Evolutionary conservation across 2,329 filamentous ascomycete species (phyloP).

Genomic region (Nemania abortiva): DNA sequence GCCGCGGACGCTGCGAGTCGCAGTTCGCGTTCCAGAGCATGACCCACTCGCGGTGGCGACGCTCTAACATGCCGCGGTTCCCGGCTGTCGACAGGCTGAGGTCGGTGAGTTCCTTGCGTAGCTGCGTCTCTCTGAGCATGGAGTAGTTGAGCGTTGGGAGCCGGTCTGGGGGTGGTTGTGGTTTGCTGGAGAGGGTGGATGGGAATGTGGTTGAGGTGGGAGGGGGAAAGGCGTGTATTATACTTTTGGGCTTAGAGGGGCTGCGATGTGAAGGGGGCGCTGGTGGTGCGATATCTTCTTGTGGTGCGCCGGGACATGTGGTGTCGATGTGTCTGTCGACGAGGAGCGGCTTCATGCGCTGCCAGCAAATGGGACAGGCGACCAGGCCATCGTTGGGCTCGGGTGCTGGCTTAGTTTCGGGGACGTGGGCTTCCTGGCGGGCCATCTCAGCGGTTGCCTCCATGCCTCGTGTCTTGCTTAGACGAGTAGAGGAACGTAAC

Average conservation of each 20-base stretch:
- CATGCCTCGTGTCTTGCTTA: conserved; percentile 59
- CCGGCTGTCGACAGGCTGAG: conserved; percentile 82
- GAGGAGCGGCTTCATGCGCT: conserved; percentile 80
- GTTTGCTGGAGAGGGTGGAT: conserved; percentile 26
- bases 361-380: conserved; percentile 83
- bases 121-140: conserved; percentile 80
- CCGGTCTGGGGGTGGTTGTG: conserved; percentile 63
- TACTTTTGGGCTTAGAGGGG: conserved; percentile 35
- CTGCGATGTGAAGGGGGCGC: conserved; percentile 11
- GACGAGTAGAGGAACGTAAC: conserved; percentile 64
- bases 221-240: conserved; percentile 37
- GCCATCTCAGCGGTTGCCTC: conserved; percentile 54
- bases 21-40: conserved; percentile 98
- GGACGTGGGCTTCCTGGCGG: conserved; percentile 50
- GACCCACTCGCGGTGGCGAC: conserved; percentile 90
- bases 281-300: conserved; percentile 44
- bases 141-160: conserved; percentile 88
- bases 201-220: conserved; percentile 28
- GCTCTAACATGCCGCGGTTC: conserved; percentile 75
- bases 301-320: conserved; percentile 59
- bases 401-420: conserved; percentile 25
- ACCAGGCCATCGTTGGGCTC: conserved; percentile 78
- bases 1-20: conserved; percentile 80
- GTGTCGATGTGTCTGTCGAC: conserved; percentile 87
- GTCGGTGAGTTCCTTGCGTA: conserved; percentile 85